Evolutionary conservation across 495 filamentous ascomycete genomes (phyloP), one percentile per base, ranked within the genome.

Genomic region (Xylaria acuta): DNA sequence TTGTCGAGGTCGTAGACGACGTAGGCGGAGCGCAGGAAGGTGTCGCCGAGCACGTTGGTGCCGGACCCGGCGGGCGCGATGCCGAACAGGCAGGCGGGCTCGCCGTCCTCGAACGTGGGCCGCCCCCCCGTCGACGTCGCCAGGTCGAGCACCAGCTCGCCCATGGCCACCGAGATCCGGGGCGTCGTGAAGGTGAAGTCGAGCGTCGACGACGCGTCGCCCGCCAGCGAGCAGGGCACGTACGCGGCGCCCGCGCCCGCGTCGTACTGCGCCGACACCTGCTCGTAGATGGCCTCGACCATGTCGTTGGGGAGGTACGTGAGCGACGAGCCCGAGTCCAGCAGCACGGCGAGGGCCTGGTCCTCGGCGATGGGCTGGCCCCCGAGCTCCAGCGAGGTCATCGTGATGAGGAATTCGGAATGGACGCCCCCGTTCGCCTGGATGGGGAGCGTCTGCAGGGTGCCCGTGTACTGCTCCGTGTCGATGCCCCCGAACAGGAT

Each of bases 401-500:
- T 81, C 14, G 92, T 93, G 79, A 98, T 91, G 73, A 95, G 79
- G 78, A 98, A 94, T 74, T 95, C 91, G n/a, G 87, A 82, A 74
- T 88, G 93, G 63, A 82, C 75, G 12, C 89, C 88, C 22, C 79
- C 79, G 75, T 86, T 81, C 59, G 84, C 84, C 69, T 93, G 87
- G 71, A 98, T 87, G 7, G 95, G 95, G 0, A 98, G 83, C 3
- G 91, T 95, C 59, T 88, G 79, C 6, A 99, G 89, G 2, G 83
- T 74, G 32, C 93, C 94, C 7, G 81, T 81, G 80, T 90, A 98
- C 75, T 95, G 93, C 41, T 85, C 91, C 1, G 90, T 91, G 81
- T 99, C 92, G 65, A 99, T 90, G 60, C 96, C 96, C 34, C 96
- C 96, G 75, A 99, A 99, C 16, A 99, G 84, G 67, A 99, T 93